Evolutionary conservation across 768 basidiomycete species (phyloP), one percentile per base, ranked within the genome.

Genomic region (Hygrophoropsis aurantiaca): DNA sequence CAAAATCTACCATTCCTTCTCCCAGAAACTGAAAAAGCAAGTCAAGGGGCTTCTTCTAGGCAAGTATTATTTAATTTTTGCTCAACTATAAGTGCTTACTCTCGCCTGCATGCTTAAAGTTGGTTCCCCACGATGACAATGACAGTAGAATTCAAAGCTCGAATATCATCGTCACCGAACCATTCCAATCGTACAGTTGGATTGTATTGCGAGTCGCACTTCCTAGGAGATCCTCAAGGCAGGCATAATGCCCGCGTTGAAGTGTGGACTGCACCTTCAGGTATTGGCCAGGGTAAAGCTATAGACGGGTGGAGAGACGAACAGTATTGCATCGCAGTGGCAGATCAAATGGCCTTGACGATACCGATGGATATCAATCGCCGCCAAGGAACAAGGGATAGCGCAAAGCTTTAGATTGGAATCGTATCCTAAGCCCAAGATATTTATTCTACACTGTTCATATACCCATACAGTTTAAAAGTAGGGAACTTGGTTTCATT

Each of bases 71-170:
- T 21, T 3, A 18, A 10, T 21, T 40, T 46, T 25, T 4, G 16
- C 7, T 32, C 8, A 5, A 27, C 5, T 9, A 16, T 19, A 7
- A 30, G 38, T 49, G 26, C n/a, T 44, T 37, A 37, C 44, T 3
- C 4, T 21, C 32, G 40, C 6, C 23, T 16, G 23, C 11, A 15
- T 21, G 16, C 9, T 47, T n/a, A 40, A 43, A 82, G 80, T 32
- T 85, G 83, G 85, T 79, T 68, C 56, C 81, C 83, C 11, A 87
- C 85, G 0, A 70, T 87, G 65, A 71, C 74, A 0, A 67, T 86
- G 49, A 67, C 77, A 1, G 51, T 87, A 19, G 82, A 85, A 51
- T 87, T 84, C 70, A 85, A 83, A 56, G 72, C 73, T 26, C 78
- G 77, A 11, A 72, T 86, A 32, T 80, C 83, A 6, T 66, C 74